Conservation (phyloP, 2,329 filamentous ascomycete genomes). For the Colletotrichum salicis region DNA sequence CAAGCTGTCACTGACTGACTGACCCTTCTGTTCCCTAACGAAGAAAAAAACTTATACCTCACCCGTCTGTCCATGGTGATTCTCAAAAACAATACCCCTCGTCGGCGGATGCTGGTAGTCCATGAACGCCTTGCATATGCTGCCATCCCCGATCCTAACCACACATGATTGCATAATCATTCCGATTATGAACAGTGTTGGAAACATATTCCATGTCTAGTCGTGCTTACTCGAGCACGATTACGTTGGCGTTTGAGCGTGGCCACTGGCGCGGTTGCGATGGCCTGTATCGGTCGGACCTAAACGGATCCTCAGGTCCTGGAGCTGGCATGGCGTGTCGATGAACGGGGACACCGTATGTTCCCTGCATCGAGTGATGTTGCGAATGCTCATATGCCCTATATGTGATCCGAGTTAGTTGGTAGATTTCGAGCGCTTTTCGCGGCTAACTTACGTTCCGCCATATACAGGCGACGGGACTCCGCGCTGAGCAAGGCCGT, state of each 20-base stretch:
- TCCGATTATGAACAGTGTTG: not conserved
- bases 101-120: not conserved
- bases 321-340: constrained; percentile 7
- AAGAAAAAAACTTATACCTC: not conserved
- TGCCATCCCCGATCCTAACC: not conserved
- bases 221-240: constrained; percentile 44
- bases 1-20: not conserved
- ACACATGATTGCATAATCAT: not conserved
- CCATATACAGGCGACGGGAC: not conserved
- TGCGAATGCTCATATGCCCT: constrained; percentile 5
- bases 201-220: not conserved
- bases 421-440: not conserved
- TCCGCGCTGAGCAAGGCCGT: constrained; percentile 3
- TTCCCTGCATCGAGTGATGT: constrained; percentile 37
- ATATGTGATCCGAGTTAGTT: not conserved
- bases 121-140: constrained; percentile 5
- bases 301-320: not conserved
- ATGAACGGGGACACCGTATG: constrained; percentile 22
- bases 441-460: constrained; percentile 18
- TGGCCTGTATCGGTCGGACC: constrained; percentile 33
- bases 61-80: not conserved
- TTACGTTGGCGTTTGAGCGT: constrained; percentile 42
- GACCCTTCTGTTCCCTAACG: not conserved
- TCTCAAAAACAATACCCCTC: not conserved
- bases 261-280: constrained; percentile 36